Conservation (phyloP, 768 basidiomycete species). For the Boletus insuetus region DNA sequence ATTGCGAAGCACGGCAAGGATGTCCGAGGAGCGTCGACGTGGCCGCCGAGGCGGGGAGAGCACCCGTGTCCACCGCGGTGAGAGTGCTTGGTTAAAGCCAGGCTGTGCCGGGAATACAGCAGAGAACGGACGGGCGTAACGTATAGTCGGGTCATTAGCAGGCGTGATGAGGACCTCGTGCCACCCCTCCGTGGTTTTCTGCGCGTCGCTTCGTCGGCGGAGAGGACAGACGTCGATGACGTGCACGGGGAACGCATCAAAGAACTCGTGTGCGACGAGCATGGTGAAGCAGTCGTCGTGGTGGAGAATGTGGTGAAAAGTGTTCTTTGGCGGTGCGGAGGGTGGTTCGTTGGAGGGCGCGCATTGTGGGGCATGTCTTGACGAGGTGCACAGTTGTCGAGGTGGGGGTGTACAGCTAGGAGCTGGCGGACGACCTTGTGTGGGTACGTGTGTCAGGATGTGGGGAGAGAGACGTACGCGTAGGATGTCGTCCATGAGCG, state of each 20-base stretch:
- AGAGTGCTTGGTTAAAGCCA: too few species aligned
- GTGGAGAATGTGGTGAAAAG: slow-evolving; percentile 61
- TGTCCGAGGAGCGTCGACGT: slow-evolving; percentile 52
- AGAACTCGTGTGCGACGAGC: slow-evolving; percentile 94
- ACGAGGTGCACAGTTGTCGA: slow-evolving; percentile 67
- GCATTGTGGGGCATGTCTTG: slow-evolving; percentile 74
- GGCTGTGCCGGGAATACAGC: not conserved
- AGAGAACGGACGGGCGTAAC: slow-evolving; percentile 24
- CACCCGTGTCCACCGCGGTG: slow-evolving; percentile 56
- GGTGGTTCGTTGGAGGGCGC: slow-evolving; percentile 54
- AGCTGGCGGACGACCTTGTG: slow-evolving; percentile 52
- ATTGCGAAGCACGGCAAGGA: too few species aligned
- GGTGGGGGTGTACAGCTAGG: slow-evolving; percentile 31
- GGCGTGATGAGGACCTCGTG: slow-evolving; percentile 75
- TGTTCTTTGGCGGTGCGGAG: slow-evolving; percentile 43
- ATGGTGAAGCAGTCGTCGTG: slow-evolving; percentile 65
- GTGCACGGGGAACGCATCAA: slow-evolving; percentile 93
- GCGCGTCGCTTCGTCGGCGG: not conserved
- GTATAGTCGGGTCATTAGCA: slow-evolving; percentile 38
- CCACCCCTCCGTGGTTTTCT: slow-evolving; percentile 83
- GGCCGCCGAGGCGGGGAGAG: slow-evolving; percentile 61
- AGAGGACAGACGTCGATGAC: slow-evolving; percentile 66
- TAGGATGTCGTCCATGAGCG: slow-evolving; percentile 85
- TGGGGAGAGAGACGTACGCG: slow-evolving; percentile 46
- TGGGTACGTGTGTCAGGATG: not conserved